These are phyloP conservation scores for Linnemannia exigua DNA, from an alignment of 192 early-diverging fungal species.

Conservation along the genomic window DNA sequence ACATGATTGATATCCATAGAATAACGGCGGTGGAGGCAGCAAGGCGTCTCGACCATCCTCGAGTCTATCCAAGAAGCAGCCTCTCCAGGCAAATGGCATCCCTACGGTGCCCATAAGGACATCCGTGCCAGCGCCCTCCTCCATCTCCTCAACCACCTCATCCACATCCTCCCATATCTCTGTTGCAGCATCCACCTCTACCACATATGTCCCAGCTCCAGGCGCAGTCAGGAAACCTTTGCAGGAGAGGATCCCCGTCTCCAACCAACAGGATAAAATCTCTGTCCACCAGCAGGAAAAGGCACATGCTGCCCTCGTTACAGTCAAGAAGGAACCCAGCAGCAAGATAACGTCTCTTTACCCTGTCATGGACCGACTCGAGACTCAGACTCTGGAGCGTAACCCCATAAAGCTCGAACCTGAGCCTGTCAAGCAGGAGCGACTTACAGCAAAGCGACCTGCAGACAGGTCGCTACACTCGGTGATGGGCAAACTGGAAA, in stretches of 20 bases:
- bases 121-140: background rate
- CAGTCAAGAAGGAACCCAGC: conserved; percentile 12
- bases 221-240: background rate
- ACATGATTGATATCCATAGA: background rate
- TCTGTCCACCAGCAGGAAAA: background rate
- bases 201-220: background rate
- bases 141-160: background rate
- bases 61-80: background rate
- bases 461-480: background rate
- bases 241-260: conserved; percentile 1
- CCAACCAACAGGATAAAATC: conserved; percentile 3
- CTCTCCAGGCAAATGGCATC: background rate
- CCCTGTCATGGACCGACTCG: background rate
- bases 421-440: conserved; percentile 8
- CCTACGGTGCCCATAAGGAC: background rate
- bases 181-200: background rate
- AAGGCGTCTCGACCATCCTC: background rate
- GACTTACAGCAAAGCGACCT: background rate
- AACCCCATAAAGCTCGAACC: too few relatives aligned
- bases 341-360: background rate
- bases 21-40: background rate
- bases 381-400: background rate
- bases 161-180: background rate
- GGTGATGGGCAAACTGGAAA: background rate
- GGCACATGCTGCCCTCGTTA: background rate